Conservation (phyloP, 2,329 filamentous ascomycete species). For the Beauveria sp. region DNA sequence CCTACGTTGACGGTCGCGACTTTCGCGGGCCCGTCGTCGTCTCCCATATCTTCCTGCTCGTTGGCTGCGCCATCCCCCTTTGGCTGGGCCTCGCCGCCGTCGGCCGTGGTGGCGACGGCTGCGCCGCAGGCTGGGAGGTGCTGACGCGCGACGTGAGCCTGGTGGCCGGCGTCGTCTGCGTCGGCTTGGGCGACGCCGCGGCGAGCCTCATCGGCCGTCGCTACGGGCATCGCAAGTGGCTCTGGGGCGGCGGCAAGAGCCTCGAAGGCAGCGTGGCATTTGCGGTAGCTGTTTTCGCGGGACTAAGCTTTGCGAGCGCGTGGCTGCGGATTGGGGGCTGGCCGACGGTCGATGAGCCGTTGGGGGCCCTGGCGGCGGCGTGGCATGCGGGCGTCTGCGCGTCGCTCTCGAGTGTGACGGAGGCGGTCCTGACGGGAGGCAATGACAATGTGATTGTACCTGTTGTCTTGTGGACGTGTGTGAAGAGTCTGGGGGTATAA, state of each 20-base stretch:
- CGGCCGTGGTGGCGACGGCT: slow-evolving; percentile 44
- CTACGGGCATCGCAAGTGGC: slow-evolving; percentile 83
- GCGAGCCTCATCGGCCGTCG: slow-evolving; percentile 83
- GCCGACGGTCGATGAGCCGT: slow-evolving; percentile 44
- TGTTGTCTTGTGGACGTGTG: slow-evolving; percentile 84
- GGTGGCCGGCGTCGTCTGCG: slow-evolving; percentile 87
- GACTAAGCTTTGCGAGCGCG: slow-evolving; percentile 58
- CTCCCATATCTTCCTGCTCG: slow-evolving; percentile 89
- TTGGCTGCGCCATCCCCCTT: slow-evolving; percentile 89
- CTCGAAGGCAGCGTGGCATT: slow-evolving; percentile 84
- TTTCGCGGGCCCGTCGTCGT: slow-evolving; percentile 90
- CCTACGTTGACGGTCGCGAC: slow-evolving; percentile 91
- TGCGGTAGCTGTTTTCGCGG: slow-evolving; percentile 66
- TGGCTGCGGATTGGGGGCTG: slow-evolving; percentile 78
- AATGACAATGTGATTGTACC: slow-evolving; percentile 99
- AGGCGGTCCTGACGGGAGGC: slow-evolving; percentile 89
- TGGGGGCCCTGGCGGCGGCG: slow-evolving; percentile 26
- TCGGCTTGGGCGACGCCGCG: slow-evolving; percentile 90
- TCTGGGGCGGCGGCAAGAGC: slow-evolving; percentile 94
- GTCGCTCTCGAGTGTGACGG: slow-evolving; percentile 76
- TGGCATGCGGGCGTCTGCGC: slow-evolving; percentile 69
- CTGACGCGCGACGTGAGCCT: slow-evolving; percentile 71
- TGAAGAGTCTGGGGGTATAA: slow-evolving; percentile 64
- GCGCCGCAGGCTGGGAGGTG: slow-evolving; percentile 69
- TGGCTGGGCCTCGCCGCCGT: slow-evolving; percentile 78